Percentiles rank a stretch among this genome's conserved stretches.
phyloP scores from a whole-genome alignment of 371 early-diverging fungal species.

The Mortierella sp. region DNA sequence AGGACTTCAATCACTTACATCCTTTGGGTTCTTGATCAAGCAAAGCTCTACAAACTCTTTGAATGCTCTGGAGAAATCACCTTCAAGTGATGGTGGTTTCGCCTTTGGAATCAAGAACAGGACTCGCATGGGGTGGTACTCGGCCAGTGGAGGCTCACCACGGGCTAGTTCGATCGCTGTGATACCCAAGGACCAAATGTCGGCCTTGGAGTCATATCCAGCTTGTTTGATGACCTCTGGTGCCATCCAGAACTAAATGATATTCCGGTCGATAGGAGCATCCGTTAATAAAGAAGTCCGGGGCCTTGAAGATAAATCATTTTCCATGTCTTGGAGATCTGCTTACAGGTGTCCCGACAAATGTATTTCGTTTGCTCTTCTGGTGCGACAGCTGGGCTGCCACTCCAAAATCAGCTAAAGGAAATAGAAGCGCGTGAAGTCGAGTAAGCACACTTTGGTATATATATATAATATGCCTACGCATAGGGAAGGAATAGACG shows the following conservation, averaged over 20 bases:
- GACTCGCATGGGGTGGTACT: conserved; percentile 93
- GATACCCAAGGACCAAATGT: conserved; percentile 99
- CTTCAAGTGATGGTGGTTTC: conserved; percentile 87
- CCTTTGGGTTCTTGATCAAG: conserved; percentile 85
- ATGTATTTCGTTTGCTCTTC: conserved; percentile 93
- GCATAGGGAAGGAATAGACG: no score
- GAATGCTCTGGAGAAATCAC: conserved; percentile 87
- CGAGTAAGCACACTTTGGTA: background rate
- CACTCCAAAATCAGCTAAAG: conserved; percentile 95
- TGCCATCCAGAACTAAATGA: conserved; percentile 97
- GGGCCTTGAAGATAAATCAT: no score
- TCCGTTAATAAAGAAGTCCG: no score
- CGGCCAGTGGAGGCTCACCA: conserved; percentile 94
- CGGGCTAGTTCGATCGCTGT: conserved; percentile 97
- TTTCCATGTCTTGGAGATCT: background rate
- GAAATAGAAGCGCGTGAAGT: background rate
- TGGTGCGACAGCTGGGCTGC: conserved; percentile 83
- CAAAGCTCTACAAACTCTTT: conserved; percentile 93
- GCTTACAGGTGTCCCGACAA: conserved; percentile 96
- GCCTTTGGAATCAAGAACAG: conserved; percentile 94
- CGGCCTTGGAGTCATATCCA: conserved; percentile 97
- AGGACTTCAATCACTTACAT: no score
- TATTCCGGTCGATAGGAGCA: no score
- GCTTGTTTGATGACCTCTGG: conserved; percentile 98
- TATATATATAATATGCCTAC: background rate